Percentiles rank a stretch among this genome's conserved stretches.
These are phyloP conservation scores for Xerocomus amazonicus DNA, from an alignment of 1,284 basidiomycete genomes.

Conservation along the genomic window DNA sequence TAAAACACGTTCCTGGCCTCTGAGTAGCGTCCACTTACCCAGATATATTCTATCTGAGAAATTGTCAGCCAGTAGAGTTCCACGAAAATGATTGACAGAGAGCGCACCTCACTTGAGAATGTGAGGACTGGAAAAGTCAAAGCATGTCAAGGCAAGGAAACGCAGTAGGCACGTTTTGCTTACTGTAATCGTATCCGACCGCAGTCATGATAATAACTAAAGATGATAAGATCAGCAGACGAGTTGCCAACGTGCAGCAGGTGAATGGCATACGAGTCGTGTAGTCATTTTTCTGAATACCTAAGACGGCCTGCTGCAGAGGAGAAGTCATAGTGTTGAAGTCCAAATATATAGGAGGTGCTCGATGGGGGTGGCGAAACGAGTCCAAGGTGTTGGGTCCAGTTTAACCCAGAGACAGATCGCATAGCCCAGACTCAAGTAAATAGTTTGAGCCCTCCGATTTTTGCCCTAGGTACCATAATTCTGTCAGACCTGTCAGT, in stretches of 20 bases:
- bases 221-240: too few relatives aligned
- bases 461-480: too few relatives aligned
- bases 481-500: too few relatives aligned
- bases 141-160: neutral
- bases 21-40: neutral
- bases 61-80: neutral
- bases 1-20: neutral
- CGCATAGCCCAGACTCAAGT: too few relatives aligned
- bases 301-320: neutral
- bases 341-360: too few relatives aligned
- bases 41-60: neutral
- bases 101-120: neutral
- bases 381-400: too few relatives aligned
- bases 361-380: too few relatives aligned
- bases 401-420: too few relatives aligned
- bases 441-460: too few relatives aligned
- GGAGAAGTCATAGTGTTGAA: neutral
- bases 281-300: neutral
- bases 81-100: too few relatives aligned
- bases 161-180: neutral
- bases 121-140: neutral
- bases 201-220: neutral
- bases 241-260: neutral
- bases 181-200: neutral
- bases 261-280: neutral